A percentile compares a stretch with the other conserved stretches of the same genome.
phyloP scores from a whole-genome alignment of 495 filamentous ascomycete genomes.

The Podospora comata region DNA sequence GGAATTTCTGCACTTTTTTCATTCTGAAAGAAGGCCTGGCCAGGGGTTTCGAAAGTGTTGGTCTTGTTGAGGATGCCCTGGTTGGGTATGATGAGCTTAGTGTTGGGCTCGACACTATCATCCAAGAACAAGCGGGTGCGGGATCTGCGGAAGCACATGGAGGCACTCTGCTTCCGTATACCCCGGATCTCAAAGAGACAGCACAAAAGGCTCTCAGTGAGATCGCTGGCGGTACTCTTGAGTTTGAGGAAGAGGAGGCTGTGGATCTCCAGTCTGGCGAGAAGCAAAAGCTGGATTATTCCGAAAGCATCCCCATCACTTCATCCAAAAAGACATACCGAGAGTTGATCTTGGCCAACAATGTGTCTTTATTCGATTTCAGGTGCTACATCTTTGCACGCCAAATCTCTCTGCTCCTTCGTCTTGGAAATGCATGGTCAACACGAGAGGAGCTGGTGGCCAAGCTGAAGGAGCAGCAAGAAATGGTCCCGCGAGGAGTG shows the following conservation, averaged over 20 bases:
- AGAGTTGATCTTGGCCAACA: constrained; percentile 88
- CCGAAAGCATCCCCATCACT: constrained; percentile 62
- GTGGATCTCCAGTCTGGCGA: constrained; percentile 47
- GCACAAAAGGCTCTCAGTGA: constrained; percentile 48
- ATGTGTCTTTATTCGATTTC: constrained; percentile 97
- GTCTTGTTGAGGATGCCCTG: constrained; percentile 90
- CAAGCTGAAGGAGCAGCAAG: constrained; percentile 56
- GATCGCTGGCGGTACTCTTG: constrained; percentile 31
- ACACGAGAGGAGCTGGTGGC: constrained; percentile 54
- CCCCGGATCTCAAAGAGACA: constrained; percentile 63
- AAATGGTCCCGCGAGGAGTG: constrained; percentile 49
- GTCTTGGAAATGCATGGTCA: constrained; percentile 68
- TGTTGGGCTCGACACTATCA: constrained; percentile 74
- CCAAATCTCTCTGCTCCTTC: constrained; percentile 77
- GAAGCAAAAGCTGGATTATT: constrained; percentile 28
- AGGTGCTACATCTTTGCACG: constrained; percentile 89
- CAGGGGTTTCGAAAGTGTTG: constrained; percentile 91
- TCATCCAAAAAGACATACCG: constrained; percentile 78
- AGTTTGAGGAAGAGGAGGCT: constrained; percentile 44
- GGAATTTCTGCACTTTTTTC: constrained; percentile 99
- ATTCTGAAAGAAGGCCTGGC: constrained; percentile 94
- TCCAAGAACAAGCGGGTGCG: constrained; percentile 65
- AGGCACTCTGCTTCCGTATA: constrained; percentile 62
- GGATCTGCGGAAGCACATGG: constrained; percentile 57
- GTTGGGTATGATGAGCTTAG: constrained; percentile 90